These are phyloP conservation scores for Cercospora citrullina DNA, from an alignment of 2,329 filamentous ascomycete species.

Conservation along the genomic window DNA sequence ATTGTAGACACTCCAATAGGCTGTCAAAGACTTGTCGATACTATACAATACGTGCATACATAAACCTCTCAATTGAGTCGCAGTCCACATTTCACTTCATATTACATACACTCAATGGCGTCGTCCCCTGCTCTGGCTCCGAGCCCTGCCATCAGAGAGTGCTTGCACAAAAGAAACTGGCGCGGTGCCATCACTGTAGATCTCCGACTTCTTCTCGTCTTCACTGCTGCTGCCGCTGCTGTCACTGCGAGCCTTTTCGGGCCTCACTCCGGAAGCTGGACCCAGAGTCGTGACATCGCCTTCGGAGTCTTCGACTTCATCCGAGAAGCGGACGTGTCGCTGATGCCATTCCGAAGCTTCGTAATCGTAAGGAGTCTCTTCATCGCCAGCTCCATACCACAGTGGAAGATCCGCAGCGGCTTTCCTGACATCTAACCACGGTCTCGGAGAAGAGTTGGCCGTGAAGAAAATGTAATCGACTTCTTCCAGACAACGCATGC, in stretches of 20 bases:
- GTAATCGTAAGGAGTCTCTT: constrained; percentile 24
- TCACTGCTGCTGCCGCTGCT: constrained; percentile 5
- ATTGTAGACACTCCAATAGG: neutral
- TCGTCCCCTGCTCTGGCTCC: constrained; percentile 9
- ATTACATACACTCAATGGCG: neutral
- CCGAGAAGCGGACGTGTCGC: constrained; percentile 33
- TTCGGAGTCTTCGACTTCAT: constrained; percentile 32
- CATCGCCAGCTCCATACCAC: constrained; percentile 47
- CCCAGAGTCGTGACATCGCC: constrained; percentile 29
- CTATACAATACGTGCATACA: neutral
- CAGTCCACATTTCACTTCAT: neutral
- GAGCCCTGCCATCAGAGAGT: neutral
- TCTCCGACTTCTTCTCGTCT: constrained; percentile 9
- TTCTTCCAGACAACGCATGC: constrained; percentile 60
- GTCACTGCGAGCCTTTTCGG: constrained; percentile 18
- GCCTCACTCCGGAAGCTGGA: constrained; percentile 13
- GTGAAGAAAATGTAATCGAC: constrained; percentile 66
- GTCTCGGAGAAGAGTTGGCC: constrained; percentile 48
- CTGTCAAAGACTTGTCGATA: neutral
- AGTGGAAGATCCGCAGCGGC: constrained; percentile 49
- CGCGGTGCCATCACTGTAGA: neutral
- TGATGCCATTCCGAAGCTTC: constrained; percentile 38
- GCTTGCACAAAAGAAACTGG: constrained; percentile 10
- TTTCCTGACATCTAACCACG: constrained; percentile 51
- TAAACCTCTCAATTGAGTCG: neutral